phyloP scores from a whole-genome alignment of 140 eudicot species.

The Stevia rebaudiana region DNA sequence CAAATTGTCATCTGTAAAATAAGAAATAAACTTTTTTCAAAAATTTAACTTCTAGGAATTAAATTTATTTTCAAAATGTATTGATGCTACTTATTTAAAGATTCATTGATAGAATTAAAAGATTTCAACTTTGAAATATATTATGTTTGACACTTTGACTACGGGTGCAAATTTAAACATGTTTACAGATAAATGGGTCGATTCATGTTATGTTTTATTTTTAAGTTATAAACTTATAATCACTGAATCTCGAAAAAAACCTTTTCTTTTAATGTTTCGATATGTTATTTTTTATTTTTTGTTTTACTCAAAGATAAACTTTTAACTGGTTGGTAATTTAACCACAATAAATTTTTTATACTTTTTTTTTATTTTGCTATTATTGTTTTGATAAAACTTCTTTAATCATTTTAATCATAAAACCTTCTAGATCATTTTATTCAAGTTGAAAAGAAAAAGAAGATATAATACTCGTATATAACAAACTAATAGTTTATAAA shows the following conservation, averaged over 20 bases:
- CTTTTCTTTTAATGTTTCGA: too few relatives aligned
- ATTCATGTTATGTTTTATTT: too few relatives aligned
- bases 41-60: neutral
- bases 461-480: neutral
- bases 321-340: too few relatives aligned
- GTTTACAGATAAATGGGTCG: too few relatives aligned
- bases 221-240: too few relatives aligned
- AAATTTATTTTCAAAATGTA: neutral
- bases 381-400: neutral
- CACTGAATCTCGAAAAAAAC: too few relatives aligned
- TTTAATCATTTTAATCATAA: neutral
- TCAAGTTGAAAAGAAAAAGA: neutral
- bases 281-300: too few relatives aligned
- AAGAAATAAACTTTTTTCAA: neutral
- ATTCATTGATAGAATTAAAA: neutral
- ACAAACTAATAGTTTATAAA: neutral
- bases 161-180: too few relatives aligned
- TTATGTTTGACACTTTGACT: neutral
- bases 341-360: neutral
- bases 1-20: conserved; percentile 52
- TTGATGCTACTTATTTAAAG: neutral
- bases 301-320: too few relatives aligned
- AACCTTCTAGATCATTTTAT: neutral
- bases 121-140: neutral
- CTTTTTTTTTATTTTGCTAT: neutral